phyloP scores from a whole-genome alignment of 345 rosid genomes.

The Heritiera littoralis region DNA sequence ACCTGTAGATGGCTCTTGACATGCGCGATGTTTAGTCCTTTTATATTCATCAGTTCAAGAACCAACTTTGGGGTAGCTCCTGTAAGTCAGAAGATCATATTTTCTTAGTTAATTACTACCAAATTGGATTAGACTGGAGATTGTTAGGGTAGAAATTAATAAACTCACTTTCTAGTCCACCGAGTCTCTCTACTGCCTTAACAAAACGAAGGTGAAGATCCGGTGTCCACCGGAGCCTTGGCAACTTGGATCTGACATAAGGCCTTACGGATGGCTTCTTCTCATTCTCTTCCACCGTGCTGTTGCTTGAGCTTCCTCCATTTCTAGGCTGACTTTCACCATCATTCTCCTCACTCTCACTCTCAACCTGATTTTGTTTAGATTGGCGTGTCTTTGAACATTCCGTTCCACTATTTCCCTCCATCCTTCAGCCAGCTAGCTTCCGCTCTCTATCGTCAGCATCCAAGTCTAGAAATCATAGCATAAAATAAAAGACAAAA shows the following conservation, averaged over 20 bases:
- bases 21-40: slow-evolving; percentile 89
- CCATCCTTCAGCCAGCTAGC: slow-evolving; percentile 20
- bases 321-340: slow-evolving; percentile 37
- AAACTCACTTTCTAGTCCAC: slow-evolving; percentile 72
- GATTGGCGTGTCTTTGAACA: slow-evolving; percentile 37
- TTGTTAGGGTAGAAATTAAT: not conserved
- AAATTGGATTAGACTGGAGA: not conserved
- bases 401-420: slow-evolving; percentile 27
- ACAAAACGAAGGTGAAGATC: slow-evolving; percentile 82
- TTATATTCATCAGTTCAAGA: slow-evolving; percentile 76
- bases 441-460: not conserved
- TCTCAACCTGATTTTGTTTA: slow-evolving; percentile 27
- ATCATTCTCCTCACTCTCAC: slow-evolving; percentile 40
- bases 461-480: not conserved
- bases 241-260: slow-evolving; percentile 75
- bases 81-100: slow-evolving; percentile 13
- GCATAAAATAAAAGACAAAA: not conserved
- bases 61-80: slow-evolving; percentile 93
- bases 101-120: not conserved
- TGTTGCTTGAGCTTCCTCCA: slow-evolving; percentile 76
- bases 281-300: slow-evolving; percentile 73
- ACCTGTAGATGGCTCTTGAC: slow-evolving; percentile 96
- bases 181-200: slow-evolving; percentile 73
- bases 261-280: slow-evolving; percentile 67
- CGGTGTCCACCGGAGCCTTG: slow-evolving; percentile 74